Evolutionary conservation across 495 filamentous ascomycete species (phyloP), one percentile per base, ranked within the genome.

Genomic region (Xylaria bambusicola): DNA sequence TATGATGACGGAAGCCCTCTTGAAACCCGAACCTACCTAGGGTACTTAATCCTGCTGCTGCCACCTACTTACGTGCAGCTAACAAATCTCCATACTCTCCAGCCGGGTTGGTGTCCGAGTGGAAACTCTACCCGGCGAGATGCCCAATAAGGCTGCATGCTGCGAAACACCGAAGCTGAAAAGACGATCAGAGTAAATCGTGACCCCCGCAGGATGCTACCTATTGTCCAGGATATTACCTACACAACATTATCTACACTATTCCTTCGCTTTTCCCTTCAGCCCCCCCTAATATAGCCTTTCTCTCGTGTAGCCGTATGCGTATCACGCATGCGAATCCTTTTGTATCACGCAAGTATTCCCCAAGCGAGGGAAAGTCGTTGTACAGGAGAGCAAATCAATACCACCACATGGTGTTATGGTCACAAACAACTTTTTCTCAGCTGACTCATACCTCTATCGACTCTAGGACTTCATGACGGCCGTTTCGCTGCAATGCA

Each of bases 381-480:
- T 41, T 29, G 51, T 33, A 41, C 23, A 41, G n/a, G n/a, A 12
- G 6, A 20, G 10, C 18, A 10, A 33, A 33, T 10, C 29, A 33
- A 33, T 7, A 38, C 36, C 3, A 38, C 6, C 15, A 38, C 3
- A 38, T 15, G 36, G 13, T 3, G 36, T 15, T 10, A 20, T 13
- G 0, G 26, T 31, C 38, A n/a, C 38, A 58, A 42, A 24, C 56
- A 18, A n/a, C n/a, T n/a, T n/a, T n/a, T 47, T 10, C 38, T 23
- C 40, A 26, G 45, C 57, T 60, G 29, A 60, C 49, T 21, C 40
- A n/a, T 29, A n/a, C 27, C 58, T 24, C 55, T 15, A 38, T 31
- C 10, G n/a, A n/a, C 47, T 7, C 27, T 44, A 86, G 84, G 80
- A 80, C 54, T 87, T 86, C 69, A 86, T 86, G 84, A 82, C 80